Conservation (phyloP, 106 monocot species). For the Dendrobium catenatum region DNA sequence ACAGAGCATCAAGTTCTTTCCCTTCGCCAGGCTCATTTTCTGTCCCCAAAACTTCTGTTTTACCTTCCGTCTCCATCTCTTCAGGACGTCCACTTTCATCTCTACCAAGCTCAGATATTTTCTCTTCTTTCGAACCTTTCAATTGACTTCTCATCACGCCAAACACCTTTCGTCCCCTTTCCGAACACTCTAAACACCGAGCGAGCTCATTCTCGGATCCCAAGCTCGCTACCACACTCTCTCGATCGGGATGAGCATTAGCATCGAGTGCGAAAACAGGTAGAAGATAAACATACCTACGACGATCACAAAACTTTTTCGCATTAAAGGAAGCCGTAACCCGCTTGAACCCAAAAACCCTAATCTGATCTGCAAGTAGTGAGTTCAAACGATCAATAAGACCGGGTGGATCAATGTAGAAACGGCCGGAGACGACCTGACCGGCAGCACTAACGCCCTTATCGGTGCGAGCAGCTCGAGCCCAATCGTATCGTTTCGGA, state of each 20-base stretch:
- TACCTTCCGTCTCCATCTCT: background rate
- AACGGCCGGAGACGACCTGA: slow-evolving; percentile 92
- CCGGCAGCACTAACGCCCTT: slow-evolving; percentile 87
- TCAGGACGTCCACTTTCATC: too few relatives aligned
- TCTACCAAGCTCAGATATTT: slow-evolving; percentile 7
- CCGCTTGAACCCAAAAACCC: slow-evolving; percentile 63
- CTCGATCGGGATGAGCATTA: slow-evolving; percentile 55
- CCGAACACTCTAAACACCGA: slow-evolving; percentile 69
- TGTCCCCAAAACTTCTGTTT: background rate
- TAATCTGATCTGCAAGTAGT: slow-evolving; percentile 55
- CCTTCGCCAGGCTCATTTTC: background rate
- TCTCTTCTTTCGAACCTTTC: slow-evolving; percentile 10
- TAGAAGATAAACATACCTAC: slow-evolving; percentile 82
- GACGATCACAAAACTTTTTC: slow-evolving; percentile 92
- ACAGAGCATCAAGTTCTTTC: background rate
- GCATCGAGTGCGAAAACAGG: slow-evolving; percentile 86
- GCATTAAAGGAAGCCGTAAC: slow-evolving; percentile 80
- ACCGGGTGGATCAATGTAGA: slow-evolving; percentile 72
- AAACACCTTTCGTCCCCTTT: slow-evolving; percentile 62
- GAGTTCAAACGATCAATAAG: slow-evolving; percentile 62
- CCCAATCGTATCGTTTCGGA: slow-evolving; percentile 91
- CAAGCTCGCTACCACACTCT: slow-evolving; percentile 58
- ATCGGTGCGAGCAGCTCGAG: slow-evolving; percentile 87
- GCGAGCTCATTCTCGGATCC: slow-evolving; percentile 68
- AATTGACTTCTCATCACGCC: slow-evolving; percentile 32